Evolutionary conservation across 805 yeast species (phyloP).

Genomic region (Yueomyces sinensis): DNA sequence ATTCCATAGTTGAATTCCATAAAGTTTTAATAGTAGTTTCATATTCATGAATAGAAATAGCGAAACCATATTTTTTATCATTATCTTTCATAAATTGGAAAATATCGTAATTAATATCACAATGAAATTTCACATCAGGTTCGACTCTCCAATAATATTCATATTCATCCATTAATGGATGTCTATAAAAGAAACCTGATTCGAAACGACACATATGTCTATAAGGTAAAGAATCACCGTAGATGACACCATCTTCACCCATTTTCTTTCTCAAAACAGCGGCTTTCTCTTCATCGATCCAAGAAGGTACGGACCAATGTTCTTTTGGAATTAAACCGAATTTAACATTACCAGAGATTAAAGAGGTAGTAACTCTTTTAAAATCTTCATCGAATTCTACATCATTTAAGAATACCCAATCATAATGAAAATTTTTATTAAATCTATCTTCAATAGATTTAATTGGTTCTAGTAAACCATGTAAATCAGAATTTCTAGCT

Average conservation of each 20-base stretch:
- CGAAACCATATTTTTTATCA: slow-evolving; percentile 61
- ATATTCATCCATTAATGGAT: slow-evolving; percentile 51
- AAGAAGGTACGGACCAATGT: slow-evolving; percentile 85
- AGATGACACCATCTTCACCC: slow-evolving; percentile 41
- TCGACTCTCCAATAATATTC: slow-evolving; percentile 93
- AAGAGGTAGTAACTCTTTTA: slow-evolving; percentile 35
- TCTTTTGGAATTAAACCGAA: slow-evolving; percentile 65
- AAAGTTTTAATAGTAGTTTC: slow-evolving; percentile 60
- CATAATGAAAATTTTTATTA: slow-evolving; percentile 63
- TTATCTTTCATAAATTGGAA: slow-evolving; percentile 73
- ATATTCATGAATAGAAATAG: slow-evolving; percentile 61
- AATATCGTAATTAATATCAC: slow-evolving; percentile 69
- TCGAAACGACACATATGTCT: slow-evolving; percentile 88
- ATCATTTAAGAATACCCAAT: slow-evolving; percentile 89
- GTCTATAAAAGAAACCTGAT: slow-evolving; percentile 75
- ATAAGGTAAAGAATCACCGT: slow-evolving; percentile 63
- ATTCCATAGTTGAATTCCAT: slow-evolving; percentile 62
- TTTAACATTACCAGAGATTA: slow-evolving; percentile 55
- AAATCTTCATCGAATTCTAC: slow-evolving; percentile 62
- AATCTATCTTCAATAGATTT: slow-evolving; percentile 69
- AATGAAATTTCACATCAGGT: slow-evolving; percentile 61
- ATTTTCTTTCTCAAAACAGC: slow-evolving; percentile 39
- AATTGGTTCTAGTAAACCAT: slow-evolving; percentile 46
- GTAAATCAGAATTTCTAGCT: slow-evolving; percentile 56
- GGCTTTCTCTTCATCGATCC: slow-evolving; percentile 65